Conservation (phyloP, 2,329 filamentous ascomycete genomes). For the Cadophora luteo-olivacea region DNA sequence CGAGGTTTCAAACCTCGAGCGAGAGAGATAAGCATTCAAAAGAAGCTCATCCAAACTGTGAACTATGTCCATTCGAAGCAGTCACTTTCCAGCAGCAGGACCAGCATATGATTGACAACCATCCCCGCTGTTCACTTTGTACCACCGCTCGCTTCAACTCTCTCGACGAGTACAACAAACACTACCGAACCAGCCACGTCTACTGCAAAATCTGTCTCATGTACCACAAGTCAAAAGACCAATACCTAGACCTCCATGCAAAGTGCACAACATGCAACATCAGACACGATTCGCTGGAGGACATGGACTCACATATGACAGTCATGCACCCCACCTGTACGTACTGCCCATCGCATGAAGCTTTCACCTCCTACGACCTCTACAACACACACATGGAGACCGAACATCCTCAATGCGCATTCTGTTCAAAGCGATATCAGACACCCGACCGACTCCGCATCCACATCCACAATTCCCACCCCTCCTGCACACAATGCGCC, state of each 20-base stretch:
- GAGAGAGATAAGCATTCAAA: conserved; percentile 1
- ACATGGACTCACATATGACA: conserved; percentile 7
- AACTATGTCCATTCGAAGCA: conserved; percentile 17
- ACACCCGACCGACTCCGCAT: not conserved
- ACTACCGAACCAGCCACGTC: conserved; percentile 5
- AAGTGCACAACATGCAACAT: conserved; percentile 15
- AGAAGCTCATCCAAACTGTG: conserved; percentile 12
- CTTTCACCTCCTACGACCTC: not conserved
- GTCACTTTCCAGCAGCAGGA: conserved; percentile 10
- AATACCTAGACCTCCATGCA: conserved; percentile 16
- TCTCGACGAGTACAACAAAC: conserved; percentile 18
- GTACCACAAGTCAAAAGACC: conserved; percentile 14
- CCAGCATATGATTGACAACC: conserved; percentile 12
- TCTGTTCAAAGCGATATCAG: conserved; percentile 2
- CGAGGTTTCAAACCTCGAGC: not conserved
- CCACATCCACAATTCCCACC: conserved; percentile 16
- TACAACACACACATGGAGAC: conserved; percentile 8
- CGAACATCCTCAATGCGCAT: conserved; percentile 14
- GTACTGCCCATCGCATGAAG: not conserved
- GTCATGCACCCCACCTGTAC: conserved; percentile 12
- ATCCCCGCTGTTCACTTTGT: conserved; percentile 13
- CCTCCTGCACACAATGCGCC: conserved; percentile 9
- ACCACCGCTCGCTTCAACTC: conserved; percentile 14
- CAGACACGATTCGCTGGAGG: conserved; percentile 2
- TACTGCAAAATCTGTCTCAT: conserved; percentile 18